phyloP scores from a whole-genome alignment of 1,284 basidiomycete species.

The Sphagnurus paluster region DNA sequence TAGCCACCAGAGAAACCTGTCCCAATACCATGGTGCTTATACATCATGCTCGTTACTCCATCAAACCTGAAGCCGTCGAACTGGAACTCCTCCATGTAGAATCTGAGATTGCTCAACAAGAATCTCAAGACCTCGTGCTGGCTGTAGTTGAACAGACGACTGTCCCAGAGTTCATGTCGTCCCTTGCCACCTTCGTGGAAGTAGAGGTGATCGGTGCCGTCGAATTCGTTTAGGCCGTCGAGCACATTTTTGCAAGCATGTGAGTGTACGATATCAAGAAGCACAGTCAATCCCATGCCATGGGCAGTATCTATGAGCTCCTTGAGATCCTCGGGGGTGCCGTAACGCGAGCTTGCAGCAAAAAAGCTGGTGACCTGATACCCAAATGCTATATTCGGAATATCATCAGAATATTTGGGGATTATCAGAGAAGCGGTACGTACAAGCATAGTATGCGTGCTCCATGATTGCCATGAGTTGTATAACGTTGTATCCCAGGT shows the following conservation, averaged over 20 bases:
- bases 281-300: conserved; percentile 87
- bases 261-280: conserved; percentile 96
- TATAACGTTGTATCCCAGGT: conserved; percentile 94
- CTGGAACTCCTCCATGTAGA: conserved; percentile 92
- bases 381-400: conserved; percentile 74
- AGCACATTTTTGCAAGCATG: conserved; percentile 98
- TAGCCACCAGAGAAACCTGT: conserved; percentile 97
- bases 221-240: conserved; percentile 94
- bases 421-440: conserved; percentile 27
- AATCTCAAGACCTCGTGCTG: conserved; percentile 93
- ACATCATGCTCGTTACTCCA: conserved; percentile 99
- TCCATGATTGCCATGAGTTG: conserved; percentile 99
- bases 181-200: conserved; percentile 94
- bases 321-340: conserved; percentile 93
- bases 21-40: conserved; percentile 95
- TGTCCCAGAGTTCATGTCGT: conserved; percentile 96
- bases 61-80: conserved; percentile 99
- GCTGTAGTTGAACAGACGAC: conserved; percentile 95
- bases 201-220: conserved; percentile 95
- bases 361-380: conserved; percentile 99
- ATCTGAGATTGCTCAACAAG: conserved; percentile 92
- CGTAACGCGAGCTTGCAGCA: conserved; percentile 94
- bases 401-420: background rate
- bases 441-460: conserved; percentile 97
- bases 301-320: conserved; percentile 96